These are phyloP conservation scores for Chalaropsis ovoidea DNA, from an alignment of 2,329 filamentous ascomycete genomes.

Conservation along the genomic window DNA sequence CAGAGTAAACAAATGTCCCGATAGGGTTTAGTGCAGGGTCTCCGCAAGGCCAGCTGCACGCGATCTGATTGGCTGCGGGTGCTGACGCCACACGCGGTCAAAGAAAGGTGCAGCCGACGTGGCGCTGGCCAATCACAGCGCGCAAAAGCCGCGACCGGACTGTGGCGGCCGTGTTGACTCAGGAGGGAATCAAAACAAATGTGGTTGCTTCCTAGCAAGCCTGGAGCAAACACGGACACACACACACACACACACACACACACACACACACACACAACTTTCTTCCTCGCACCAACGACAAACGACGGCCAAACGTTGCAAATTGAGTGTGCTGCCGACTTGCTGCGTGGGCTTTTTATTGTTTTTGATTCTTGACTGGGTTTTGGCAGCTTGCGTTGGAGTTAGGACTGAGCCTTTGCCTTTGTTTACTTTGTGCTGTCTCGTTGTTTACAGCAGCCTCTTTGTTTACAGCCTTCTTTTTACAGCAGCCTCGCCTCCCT, in stretches of 20 bases:
- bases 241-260: too few relatives aligned
- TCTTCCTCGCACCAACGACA: background rate
- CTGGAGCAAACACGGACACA: too few relatives aligned
- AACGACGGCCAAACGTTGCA: background rate
- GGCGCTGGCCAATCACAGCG: constrained; percentile 17
- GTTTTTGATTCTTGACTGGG: background rate
- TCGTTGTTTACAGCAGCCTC: too few relatives aligned
- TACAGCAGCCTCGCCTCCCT: too few relatives aligned
- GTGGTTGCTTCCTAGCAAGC: constrained; percentile 7
- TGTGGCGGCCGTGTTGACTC: constrained; percentile 21
- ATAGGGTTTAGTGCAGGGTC: constrained; percentile 23
- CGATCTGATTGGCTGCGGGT: constrained; percentile 14
- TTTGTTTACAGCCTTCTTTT: too few relatives aligned
- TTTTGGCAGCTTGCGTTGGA: too few relatives aligned
- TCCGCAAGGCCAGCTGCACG: background rate
- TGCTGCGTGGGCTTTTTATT: background rate
- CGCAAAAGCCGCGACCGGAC: constrained; percentile 20
- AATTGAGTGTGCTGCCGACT: background rate
- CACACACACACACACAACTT: constrained; percentile 21
- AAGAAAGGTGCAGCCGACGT: background rate
- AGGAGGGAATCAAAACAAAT: constrained; percentile 25
- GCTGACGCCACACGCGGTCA: background rate
- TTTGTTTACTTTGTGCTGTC: too few relatives aligned
- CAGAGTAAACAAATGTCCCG: constrained; percentile 24
- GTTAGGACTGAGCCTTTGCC: too few relatives aligned